These are phyloP conservation scores for Botrytis aclada DNA, from an alignment of 2,329 filamentous ascomycete genomes.

Conservation along the genomic window DNA sequence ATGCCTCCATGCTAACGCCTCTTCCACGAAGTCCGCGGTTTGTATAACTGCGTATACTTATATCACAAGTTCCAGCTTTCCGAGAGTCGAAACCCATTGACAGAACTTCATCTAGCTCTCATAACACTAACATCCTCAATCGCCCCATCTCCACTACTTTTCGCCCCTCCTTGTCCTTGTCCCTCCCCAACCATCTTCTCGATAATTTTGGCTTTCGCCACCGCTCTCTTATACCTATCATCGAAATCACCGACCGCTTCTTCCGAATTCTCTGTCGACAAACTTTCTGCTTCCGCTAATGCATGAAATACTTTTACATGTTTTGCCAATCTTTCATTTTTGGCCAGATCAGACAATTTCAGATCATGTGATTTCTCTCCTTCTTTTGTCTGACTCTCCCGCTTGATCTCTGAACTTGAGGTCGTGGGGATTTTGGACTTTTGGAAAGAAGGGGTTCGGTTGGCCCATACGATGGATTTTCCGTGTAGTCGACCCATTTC, in stretches of 20 bases:
- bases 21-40: background rate
- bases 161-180: slow-evolving; percentile 18
- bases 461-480: slow-evolving; percentile 78
- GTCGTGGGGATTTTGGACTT: background rate
- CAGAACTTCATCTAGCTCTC: slow-evolving; percentile 12
- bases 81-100: background rate
- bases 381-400: background rate
- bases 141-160: slow-evolving; percentile 39
- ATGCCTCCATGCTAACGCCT: background rate
- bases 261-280: slow-evolving; percentile 80
- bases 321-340: slow-evolving; percentile 67
- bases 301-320: slow-evolving; percentile 74
- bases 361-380: background rate
- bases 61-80: background rate
- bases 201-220: slow-evolving; percentile 80
- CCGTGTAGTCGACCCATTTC: slow-evolving; percentile 77
- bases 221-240: slow-evolving; percentile 78
- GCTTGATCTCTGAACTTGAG: background rate
- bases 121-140: slow-evolving; percentile 47
- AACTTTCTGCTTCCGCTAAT: slow-evolving; percentile 72
- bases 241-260: slow-evolving; percentile 90
- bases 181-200: slow-evolving; percentile 62
- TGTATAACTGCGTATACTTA: background rate
- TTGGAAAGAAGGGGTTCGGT: slow-evolving; percentile 51
- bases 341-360: slow-evolving; percentile 41